phyloP scores from a whole-genome alignment of 2,329 filamentous ascomycete genomes.

The Sarocladium brachiariae region DNA sequence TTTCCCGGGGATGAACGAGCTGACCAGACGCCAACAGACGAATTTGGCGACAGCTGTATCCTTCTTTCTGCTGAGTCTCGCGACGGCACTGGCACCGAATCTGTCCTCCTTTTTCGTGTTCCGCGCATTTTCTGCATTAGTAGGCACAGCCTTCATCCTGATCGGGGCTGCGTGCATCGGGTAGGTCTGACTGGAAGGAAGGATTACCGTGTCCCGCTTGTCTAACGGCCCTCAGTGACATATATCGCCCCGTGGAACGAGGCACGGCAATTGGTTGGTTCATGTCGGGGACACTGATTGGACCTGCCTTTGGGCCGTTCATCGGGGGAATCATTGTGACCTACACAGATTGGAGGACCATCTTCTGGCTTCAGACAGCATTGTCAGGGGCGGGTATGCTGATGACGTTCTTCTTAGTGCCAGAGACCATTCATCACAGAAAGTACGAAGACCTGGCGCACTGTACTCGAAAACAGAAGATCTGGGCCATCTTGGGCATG shows the following conservation, averaged over 20 bases:
- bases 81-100: conserved; percentile 65
- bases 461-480: conserved; percentile 41
- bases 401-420: conserved; percentile 59
- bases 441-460: conserved; percentile 55
- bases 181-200: too few relatives aligned
- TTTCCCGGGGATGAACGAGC: background rate
- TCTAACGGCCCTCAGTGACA: conserved; percentile 34
- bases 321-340: conserved; percentile 73
- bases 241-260: conserved; percentile 59
- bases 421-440: conserved; percentile 64
- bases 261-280: conserved; percentile 71
- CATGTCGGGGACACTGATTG: conserved; percentile 62
- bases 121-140: conserved; percentile 65
- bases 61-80: conserved; percentile 64
- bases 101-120: conserved; percentile 67
- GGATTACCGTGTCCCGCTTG: too few relatives aligned
- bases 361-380: conserved; percentile 71
- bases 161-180: conserved; percentile 65
- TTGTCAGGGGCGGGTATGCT: conserved; percentile 54
- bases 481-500: conserved; percentile 51
- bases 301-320: conserved; percentile 63
- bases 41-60: conserved; percentile 51
- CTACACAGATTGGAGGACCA: conserved; percentile 63
- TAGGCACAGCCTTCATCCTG: conserved; percentile 68
- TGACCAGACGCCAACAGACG: conserved; percentile 15